Base-by-base conservation (phyloP, 1,284 basidiomycete genomes). In the Takashimella tepidaria region DNA sequence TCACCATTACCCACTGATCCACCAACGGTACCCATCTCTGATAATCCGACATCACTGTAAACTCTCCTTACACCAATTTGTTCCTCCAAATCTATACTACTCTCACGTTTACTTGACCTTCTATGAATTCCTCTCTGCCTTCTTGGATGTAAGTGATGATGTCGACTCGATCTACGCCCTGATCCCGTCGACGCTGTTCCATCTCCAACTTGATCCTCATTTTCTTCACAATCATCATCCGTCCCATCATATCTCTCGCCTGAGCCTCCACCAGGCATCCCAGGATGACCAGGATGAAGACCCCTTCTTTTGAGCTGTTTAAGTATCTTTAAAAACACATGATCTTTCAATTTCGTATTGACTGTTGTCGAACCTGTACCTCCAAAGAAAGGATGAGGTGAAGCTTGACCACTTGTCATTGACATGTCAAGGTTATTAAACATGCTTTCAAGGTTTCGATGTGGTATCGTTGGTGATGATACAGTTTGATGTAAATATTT, bases 351-450 rank as follows among this genome's bases (percentile, higher is more conserved):
- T 71, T 84, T 88, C 42, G 87, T 90, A 72, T 97, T 96, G 53
- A 96, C 92, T 45, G 85, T 83, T 1, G 92, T 96, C 13, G 88
- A 90, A 0, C 92, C 92, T 1, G 85, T 88, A 3, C 92, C 92
- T 40, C 87, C 88, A 63, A 90, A 80, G 80, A 56, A 19, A 79
- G 56, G 81, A 55, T 67, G 69, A n/a, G 67, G 69, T 10, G 65
- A 68, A 44, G 49, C 59, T 41, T 58, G 59, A 4, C 61, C 61
- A 41, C 41, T 46, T 20, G 49, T 54, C 1, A 50, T 51, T 2
- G 54, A 51, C 23, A 20, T 44, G 41, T 59, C 55, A 26, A 57
- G 20, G 41, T 49, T 56, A 10, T 52, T 37, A 42, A 56, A 60
- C 12, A 61, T 42, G 1, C 50, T 26, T 42, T 62, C 59, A 20